Base-by-base conservation (phyloP, 2,329 filamentous ascomycete species). In the Annulohypoxylon truncatum region DNA sequence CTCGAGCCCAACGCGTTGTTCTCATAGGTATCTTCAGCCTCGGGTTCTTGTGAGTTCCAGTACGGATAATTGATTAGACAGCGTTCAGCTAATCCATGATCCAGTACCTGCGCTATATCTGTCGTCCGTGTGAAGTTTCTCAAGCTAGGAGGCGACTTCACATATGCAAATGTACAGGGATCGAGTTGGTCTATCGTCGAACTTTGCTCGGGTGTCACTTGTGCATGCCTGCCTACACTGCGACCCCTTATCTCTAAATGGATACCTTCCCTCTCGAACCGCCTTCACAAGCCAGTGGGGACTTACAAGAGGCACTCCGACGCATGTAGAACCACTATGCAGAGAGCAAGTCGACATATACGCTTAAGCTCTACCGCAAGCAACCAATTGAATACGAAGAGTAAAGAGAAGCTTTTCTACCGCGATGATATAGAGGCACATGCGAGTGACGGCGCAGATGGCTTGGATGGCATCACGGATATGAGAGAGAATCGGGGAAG, bases 81-180 rank as follows among this genome's bases (percentile, higher is more conserved):
- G n/a, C 2, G 7, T 1, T 8, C 18, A 33, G 50, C 52, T 64
- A 65, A 69, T 28, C 18, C 1, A 4, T 29, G 7, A 8, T 10
- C 26, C 29, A 78, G 73, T 42, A 81, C 79, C 0, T 79, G 77
- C 57, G 75, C 76, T 22, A 79, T 81, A 47, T 80, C 78, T 3
- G 71, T 80, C 44, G 77, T 81, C 57, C 77, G 80, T 18, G 74
- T 81, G 44, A 76, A 77, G 33, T 81, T 76, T 57, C 75, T 81
- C 28, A 63, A 74, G 2, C 71, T 77, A 10, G 75, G 74, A 15
- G 61, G 70, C 2, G 79, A 81, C 64, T 73, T 76, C 24, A 78
- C 78, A 1, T 81, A 77, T 71, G 76, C 80, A 57, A 80, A 80
- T 57, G 74, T 80, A 2, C 74, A 74, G 24, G 74, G 74, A 1